Evolutionary conservation across 129 eudicot species (phyloP).

Genomic region (Flaveria sonorensis): DNA sequence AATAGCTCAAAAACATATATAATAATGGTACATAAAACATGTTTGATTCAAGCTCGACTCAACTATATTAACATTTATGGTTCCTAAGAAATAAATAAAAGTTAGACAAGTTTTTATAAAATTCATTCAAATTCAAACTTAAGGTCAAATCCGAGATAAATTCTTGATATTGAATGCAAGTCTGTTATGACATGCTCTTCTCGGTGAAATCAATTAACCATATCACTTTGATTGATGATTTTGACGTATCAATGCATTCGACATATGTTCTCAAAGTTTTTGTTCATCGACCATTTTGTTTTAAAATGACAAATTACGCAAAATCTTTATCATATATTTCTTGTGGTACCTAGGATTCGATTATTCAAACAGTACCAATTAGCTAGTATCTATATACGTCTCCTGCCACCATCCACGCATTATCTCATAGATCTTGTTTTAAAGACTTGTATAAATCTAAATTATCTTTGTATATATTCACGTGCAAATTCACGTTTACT

Average conservation of each 20-base stretch:
- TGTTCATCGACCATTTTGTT: not conserved
- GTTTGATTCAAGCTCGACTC: not conserved
- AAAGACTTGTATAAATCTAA: no score
- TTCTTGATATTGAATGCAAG: not conserved
- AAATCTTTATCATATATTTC: not conserved
- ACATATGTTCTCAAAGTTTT: not conserved
- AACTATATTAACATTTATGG: not conserved
- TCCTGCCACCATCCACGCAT: no score
- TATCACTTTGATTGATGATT: not conserved
- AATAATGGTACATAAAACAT: not conserved
- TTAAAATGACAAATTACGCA: not conserved
- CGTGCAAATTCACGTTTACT: no score
- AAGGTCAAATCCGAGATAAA: not conserved
- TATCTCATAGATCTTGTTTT: no score
- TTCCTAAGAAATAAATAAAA: not conserved
- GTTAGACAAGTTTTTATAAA: not conserved
- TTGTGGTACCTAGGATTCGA: slow-evolving; percentile 1
- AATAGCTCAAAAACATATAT: not conserved
- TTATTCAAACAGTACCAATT: not conserved
- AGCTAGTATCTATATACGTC: not conserved
- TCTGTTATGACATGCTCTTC: not conserved
- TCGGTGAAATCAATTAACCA: not conserved
- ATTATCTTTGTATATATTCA: no score
- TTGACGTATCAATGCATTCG: not conserved
- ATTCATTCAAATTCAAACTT: not conserved